Evolutionary conservation across 495 filamentous ascomycete species (phyloP), one percentile per base, ranked within the genome.

Genomic region (Cudoniella acicularis): DNA sequence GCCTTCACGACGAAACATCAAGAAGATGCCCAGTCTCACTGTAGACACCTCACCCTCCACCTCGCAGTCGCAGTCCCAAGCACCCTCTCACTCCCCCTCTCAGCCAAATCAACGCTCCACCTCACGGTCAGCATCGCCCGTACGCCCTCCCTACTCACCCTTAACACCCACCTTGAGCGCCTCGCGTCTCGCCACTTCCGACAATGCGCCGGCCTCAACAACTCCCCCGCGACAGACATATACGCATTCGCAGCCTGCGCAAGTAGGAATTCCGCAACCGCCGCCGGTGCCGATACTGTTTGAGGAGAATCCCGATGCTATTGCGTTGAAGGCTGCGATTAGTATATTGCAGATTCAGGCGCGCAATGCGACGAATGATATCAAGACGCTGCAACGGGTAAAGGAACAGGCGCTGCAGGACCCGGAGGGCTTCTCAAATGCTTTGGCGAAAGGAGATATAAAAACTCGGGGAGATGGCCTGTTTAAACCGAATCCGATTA

Each of bases 331-430:
- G 40, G 85, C 86, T 20, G 87, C 91, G 2, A 88, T 96, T 63
- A 83, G 86, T 2, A 85, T 95, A 47, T 75, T 96, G 27, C 89
- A 93, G 73, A 73, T 94, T 46, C 92, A 96, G 72, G 87, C 86
- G 48, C 80, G 85, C 61, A 88, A 88, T 69, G 86, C 86, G 16
- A 67, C 82, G n/a, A 76, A 78, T 18, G 91, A 96, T 70, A 83
- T 96, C 43, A 76, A 76, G 57, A 71, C 76, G 0, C 74, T 96
- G 16, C 77, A 85, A 60, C 68, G 73, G 50, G 77, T 87, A 56
- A 90, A 90, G 67, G 68, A 73, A 11, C 77, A 76, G 0, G 92
- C 90, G 2, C 72, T 87, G 0, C 77, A 74, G 18, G 79, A 93
- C 53, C 91, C 92, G 3, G 80, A 81, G 48, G 79, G 71, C 1